Conservation (phyloP, 306 rosid genomes). For the Dalbergia oliveri region DNA sequence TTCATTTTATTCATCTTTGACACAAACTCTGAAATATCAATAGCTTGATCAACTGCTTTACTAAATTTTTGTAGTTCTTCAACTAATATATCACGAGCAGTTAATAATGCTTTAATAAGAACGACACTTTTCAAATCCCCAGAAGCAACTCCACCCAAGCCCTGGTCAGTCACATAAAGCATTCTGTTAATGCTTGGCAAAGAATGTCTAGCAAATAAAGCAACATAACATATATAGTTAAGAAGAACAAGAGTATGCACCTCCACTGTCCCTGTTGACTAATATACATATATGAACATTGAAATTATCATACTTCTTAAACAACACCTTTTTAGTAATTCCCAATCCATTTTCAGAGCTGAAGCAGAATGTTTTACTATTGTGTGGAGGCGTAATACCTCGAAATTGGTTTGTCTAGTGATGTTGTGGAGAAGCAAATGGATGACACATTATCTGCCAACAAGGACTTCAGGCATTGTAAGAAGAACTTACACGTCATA, state of each 20-base stretch:
- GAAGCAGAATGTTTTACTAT: constrained; percentile 8
- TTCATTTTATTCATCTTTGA: constrained; percentile 67
- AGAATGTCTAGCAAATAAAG: constrained; percentile 23
- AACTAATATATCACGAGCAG: constrained; percentile 77
- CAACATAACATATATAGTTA: not conserved
- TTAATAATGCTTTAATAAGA: constrained; percentile 70
- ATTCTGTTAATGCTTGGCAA: constrained; percentile 48
- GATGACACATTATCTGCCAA: constrained; percentile 5
- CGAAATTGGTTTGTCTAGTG: constrained; percentile 15
- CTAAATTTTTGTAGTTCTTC: constrained; percentile 79
- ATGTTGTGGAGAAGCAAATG: not conserved
- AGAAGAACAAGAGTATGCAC: not conserved
- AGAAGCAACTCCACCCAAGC: constrained; percentile 52
- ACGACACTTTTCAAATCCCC: constrained; percentile 55
- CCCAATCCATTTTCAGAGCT: constrained; percentile 14
- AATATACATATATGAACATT: constrained; percentile 16
- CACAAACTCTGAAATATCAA: constrained; percentile 77
- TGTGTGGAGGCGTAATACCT: constrained; percentile 4
- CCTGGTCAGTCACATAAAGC: constrained; percentile 58
- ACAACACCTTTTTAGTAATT: constrained; percentile 22
- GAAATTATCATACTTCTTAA: constrained; percentile 2
- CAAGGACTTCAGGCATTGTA: not conserved
- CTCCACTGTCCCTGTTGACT: constrained; percentile 9
- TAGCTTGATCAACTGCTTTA: constrained; percentile 63
- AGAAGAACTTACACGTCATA: not conserved